Conservation (phyloP, 257 asterid species). For the Scutellaria barbata region DNA sequence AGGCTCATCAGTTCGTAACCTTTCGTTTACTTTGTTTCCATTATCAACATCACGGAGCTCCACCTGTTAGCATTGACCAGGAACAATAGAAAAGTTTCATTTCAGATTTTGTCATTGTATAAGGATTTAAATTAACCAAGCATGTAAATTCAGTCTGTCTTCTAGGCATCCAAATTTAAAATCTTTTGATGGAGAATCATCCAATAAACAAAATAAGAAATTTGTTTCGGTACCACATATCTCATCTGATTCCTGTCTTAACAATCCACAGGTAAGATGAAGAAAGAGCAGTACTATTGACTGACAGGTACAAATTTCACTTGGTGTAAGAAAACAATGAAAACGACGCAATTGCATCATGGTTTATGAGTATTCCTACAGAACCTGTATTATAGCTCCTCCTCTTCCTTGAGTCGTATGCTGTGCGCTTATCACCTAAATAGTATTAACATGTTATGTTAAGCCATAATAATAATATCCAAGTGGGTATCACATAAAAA, state of each 20-base stretch:
- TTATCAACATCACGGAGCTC: slow-evolving; percentile 96
- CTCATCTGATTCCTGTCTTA: slow-evolving; percentile 10
- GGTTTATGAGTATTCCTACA: slow-evolving; percentile 16
- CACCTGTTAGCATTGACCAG: slow-evolving; percentile 60
- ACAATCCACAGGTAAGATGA: slow-evolving; percentile 3
- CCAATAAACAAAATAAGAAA: slow-evolving; percentile 9
- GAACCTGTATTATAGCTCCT: slow-evolving; percentile 96
- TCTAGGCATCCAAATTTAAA: slow-evolving; percentile 22
- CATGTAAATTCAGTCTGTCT: not conserved
- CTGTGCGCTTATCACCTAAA: slow-evolving; percentile 86
- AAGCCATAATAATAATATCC: slow-evolving; percentile 18
- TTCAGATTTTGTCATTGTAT: slow-evolving; percentile 11
- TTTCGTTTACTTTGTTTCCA: slow-evolving; percentile 87
- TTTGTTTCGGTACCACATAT: not conserved
- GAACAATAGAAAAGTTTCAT: slow-evolving; percentile 28
- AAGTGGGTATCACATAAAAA: not conserved
- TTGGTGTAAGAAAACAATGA: not conserved
- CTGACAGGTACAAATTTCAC: slow-evolving; percentile 17
- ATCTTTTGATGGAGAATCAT: slow-evolving; percentile 16
- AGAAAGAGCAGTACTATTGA: not conserved
- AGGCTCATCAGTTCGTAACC: slow-evolving; percentile 89
- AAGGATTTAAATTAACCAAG: not conserved
- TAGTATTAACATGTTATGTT: slow-evolving; percentile 29
- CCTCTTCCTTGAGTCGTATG: slow-evolving; percentile 95
- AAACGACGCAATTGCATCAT: slow-evolving; percentile 16